Base-by-base conservation (phyloP, 164 flowering plant genomes). In the Protea cynaroides region DNA sequence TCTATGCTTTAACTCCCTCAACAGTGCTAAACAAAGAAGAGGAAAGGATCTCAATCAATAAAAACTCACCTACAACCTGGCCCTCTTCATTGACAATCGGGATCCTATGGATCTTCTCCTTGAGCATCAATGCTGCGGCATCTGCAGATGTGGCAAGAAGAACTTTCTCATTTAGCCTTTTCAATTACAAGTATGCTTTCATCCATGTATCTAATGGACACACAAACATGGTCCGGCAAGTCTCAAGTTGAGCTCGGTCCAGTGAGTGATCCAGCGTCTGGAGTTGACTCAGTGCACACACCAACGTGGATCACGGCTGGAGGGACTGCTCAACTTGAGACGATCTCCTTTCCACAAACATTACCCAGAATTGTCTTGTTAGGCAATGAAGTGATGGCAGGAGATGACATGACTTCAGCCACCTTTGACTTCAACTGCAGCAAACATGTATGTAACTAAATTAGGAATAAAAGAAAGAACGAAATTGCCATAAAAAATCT, bases 101-200 rank as follows among this genome's bases (percentile, higher is more conserved):
- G 59, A 75, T 75, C 75, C 78, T 68, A 58, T 75, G 78, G 56
- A 75, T 65, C 62, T 71, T 71, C 59, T 62, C n/a, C 68, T 65
- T 71, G 25, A 75, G 75, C 75, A 75, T 72, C 65, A 69, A 37
- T 12, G 74, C 66, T 49, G 78, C 78, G 51, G 78, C 78, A 61
- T 75, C 78, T 75, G 72, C 65, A 58, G 53, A n/a, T 23, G 25
- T 34, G 37, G 21, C 19, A 44, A 63, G 38, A 37, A 59, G n/a
- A 24, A 58, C 47, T 38, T 21, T 4, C 21, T 57, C 2, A 29
- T 64, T 51, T 22, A 66, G 57, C 36, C 63, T 56, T 23, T 8
- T 13, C 14, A 23, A 8, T 36, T 14, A 0, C 18, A 10, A 10
- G 14, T 37, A 40, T 40, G 46, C 46, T 40, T 40, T 40, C 14